Evolutionary conservation across 73 alveolate species (phyloP).

Genomic region (Paramecium pentaurelia): DNA sequence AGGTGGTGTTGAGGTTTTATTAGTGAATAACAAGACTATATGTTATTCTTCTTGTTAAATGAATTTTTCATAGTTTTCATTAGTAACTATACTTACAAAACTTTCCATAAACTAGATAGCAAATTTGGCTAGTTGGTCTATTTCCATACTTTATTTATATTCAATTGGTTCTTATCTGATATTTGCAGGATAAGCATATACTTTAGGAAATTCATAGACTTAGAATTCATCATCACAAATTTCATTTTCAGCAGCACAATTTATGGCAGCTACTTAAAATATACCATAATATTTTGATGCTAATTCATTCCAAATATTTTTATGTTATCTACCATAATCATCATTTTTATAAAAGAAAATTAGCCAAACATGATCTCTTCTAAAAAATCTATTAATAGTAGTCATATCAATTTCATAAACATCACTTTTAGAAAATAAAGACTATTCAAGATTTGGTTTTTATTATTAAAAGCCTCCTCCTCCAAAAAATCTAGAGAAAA

Average conservation of each 20-base stretch:
- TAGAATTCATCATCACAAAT: constrained; percentile 95
- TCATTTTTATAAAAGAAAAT: constrained; percentile 80
- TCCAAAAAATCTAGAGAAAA: constrained; percentile 92
- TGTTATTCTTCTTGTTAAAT: constrained; percentile 73
- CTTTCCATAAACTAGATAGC: constrained; percentile 90
- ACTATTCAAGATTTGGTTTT: constrained; percentile 77
- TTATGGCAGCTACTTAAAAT: constrained; percentile 92
- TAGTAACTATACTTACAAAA: constrained; percentile 89
- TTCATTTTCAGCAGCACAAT: constrained; percentile 96
- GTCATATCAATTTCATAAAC: constrained; percentile 85
- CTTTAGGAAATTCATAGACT: constrained; percentile 80
- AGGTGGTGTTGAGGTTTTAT: constrained; percentile 94
- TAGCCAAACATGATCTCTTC: constrained; percentile 94
- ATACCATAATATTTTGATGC: constrained; percentile 95
- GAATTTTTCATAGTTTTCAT: constrained; percentile 86
- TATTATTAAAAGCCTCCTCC: constrained; percentile 79
- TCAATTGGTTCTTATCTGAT: constrained; percentile 76
- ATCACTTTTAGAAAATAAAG: constrained; percentile 84
- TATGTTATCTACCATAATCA: constrained; percentile 65
- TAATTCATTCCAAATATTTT: constrained; percentile 76
- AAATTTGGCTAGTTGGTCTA: constrained; percentile 77
- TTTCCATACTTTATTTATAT: constrained; percentile 81
- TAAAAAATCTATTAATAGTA: constrained; percentile 76
- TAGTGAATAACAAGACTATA: constrained; percentile 90
- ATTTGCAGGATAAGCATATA: constrained; percentile 86